Evolutionary conservation across 768 basidiomycete species (phyloP).

Genomic region (Leccinellum albellum): DNA sequence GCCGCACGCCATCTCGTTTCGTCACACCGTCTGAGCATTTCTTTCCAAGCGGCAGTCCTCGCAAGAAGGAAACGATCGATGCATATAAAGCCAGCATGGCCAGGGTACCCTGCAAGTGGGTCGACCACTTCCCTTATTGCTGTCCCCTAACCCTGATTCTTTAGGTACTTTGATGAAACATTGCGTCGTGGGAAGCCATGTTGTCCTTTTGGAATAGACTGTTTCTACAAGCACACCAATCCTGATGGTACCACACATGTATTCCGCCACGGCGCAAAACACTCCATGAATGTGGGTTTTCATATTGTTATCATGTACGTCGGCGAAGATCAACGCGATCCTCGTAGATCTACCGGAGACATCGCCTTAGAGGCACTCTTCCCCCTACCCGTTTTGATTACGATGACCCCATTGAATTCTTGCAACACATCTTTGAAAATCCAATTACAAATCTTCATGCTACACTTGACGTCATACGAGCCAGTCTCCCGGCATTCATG

Average conservation of each 20-base stretch:
- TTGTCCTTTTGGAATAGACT: conserved; percentile 79
- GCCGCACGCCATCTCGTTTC: conserved; percentile 62
- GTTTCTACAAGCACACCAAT: conserved; percentile 73
- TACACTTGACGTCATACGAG: conserved; percentile 32
- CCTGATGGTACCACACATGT: conserved; percentile 59
- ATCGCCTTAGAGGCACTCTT: conserved; percentile 19
- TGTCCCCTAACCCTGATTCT: neutral
- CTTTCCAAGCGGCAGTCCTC: conserved; percentile 49
- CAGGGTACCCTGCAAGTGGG: conserved; percentile 63
- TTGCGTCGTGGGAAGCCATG: conserved; percentile 42
- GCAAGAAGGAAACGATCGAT: conserved; percentile 48
- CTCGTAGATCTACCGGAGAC: conserved; percentile 24
- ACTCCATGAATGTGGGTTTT: conserved; percentile 48
- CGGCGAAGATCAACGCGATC: neutral
- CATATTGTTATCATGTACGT: conserved; percentile 32
- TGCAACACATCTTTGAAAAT: conserved; percentile 50
- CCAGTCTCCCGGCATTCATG: conserved; percentile 30
- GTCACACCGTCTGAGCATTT: conserved; percentile 73
- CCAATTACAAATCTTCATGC: conserved; percentile 43
- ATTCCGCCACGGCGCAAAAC: conserved; percentile 53
- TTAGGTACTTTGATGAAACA: conserved; percentile 62
- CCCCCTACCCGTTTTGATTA: conserved; percentile 29
- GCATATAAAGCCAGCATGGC: conserved; percentile 74
- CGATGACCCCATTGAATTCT: conserved; percentile 37
- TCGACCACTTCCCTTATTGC: neutral